Conservation (phyloP, 345 rosid species). For the Angophora floribunda region DNA sequence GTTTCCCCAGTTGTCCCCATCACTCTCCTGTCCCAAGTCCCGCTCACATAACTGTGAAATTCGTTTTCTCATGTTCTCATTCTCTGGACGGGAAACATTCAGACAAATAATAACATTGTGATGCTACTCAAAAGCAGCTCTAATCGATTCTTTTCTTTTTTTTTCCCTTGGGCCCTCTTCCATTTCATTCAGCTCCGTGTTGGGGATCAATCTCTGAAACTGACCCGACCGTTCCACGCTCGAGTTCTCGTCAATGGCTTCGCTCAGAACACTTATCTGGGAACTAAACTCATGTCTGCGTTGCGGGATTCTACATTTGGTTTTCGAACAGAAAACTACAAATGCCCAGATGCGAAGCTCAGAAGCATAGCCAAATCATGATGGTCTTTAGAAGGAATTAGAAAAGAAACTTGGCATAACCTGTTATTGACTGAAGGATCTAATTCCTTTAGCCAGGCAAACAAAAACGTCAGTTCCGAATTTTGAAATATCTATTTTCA, state of each 20-base stretch:
- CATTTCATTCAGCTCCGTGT: conserved; percentile 23
- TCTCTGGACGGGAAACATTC: background rate
- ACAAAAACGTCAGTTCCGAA: too few relatives aligned
- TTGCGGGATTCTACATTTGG: conserved; percentile 23
- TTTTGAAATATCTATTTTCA: too few relatives aligned
- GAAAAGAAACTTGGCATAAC: too few relatives aligned
- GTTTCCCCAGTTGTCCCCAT: too few relatives aligned
- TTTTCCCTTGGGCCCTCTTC: conserved; percentile 5
- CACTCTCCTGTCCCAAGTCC: background rate
- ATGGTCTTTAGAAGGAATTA: too few relatives aligned
- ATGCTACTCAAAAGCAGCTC: conserved; percentile 6
- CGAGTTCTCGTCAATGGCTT: conserved; percentile 13
- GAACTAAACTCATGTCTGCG: conserved; percentile 47
- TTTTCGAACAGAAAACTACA: conserved; percentile 11
- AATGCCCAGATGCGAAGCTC: too few relatives aligned
- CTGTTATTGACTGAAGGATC: too few relatives aligned
- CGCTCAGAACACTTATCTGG: conserved; percentile 24
- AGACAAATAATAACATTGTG: background rate
- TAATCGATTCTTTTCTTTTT: conserved; percentile 1
- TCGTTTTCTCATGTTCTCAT: background rate
- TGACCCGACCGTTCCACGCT: conserved; percentile 35
- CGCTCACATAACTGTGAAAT: background rate
- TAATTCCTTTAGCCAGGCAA: too few relatives aligned
- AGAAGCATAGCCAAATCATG: too few relatives aligned
- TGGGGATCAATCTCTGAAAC: conserved; percentile 14